Evolutionary conservation across 2,329 filamentous ascomycete genomes (phyloP).

Genomic region (Neurospora crassa): DNA sequence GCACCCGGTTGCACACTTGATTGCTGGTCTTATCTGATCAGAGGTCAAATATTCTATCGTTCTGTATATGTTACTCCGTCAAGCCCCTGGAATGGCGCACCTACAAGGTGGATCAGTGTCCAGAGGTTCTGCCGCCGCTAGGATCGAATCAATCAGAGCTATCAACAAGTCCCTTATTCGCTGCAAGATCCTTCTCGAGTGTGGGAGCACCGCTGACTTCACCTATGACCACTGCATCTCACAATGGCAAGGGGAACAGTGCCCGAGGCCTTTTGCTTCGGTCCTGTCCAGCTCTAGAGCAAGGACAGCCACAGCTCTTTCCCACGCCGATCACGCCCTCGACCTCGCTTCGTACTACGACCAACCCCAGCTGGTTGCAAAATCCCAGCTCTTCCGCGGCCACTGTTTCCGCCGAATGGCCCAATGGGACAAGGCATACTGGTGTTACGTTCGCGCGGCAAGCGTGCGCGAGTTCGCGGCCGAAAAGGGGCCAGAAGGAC

Average conservation of each 20-base stretch:
- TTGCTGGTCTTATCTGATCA: not conserved
- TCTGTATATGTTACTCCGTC: not conserved
- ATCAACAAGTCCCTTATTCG: not conserved
- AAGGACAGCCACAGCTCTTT: slow-evolving; percentile 9
- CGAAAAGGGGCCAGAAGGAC: not conserved
- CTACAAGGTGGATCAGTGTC: not conserved
- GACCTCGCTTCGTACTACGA: slow-evolving; percentile 8
- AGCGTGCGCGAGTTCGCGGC: slow-evolving; percentile 8
- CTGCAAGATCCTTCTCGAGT: not conserved
- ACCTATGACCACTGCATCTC: not conserved
- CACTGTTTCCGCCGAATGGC: slow-evolving; percentile 17
- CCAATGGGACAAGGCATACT: slow-evolving; percentile 15
- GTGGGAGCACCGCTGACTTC: not conserved
- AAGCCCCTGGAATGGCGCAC: not conserved
- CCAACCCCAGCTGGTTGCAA: slow-evolving; percentile 4
- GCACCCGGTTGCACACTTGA: not conserved
- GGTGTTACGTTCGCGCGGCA: slow-evolving; percentile 15
- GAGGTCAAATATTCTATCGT: not conserved
- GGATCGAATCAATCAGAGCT: not conserved
- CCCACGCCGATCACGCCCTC: slow-evolving; percentile 13
- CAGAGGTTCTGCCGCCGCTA: not conserved
- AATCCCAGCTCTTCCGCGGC: slow-evolving; percentile 14
- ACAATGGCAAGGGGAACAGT: not conserved
- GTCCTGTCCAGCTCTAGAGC: not conserved
- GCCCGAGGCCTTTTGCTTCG: not conserved